Percentiles rank a stretch among this genome's conserved stretches.
These are phyloP conservation scores for Rosa multiflora DNA, from an alignment of 306 rosid genomes.

Conservation along the genomic window DNA sequence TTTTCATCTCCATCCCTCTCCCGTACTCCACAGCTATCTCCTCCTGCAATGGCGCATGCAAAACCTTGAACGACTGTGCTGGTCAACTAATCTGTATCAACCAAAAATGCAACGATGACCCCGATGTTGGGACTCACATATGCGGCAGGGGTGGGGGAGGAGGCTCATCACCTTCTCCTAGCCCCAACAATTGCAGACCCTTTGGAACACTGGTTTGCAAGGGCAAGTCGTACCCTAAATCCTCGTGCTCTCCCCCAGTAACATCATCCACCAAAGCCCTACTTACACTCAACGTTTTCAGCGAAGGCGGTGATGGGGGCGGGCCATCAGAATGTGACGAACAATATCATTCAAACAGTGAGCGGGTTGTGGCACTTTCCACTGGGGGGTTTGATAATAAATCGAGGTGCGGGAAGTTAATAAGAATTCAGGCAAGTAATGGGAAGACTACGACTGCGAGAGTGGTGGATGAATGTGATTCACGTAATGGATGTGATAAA, in stretches of 20 bases:
- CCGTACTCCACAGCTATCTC: conserved; percentile 30
- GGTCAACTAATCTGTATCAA: conserved; percentile 55
- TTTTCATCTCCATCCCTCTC: conserved; percentile 2
- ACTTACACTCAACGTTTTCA: conserved; percentile 46
- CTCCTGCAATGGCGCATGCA: conserved; percentile 41
- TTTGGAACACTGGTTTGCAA: conserved; percentile 22
- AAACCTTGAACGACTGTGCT: conserved; percentile 31
- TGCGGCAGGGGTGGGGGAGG: background rate
- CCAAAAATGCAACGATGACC: conserved; percentile 46
- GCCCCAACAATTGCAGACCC: no score
- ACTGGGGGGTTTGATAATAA: conserved; percentile 47
- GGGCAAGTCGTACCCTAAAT: conserved; percentile 20
- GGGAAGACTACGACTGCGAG: conserved; percentile 38
- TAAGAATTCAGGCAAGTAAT: conserved; percentile 26
- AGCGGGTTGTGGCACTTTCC: conserved; percentile 47
- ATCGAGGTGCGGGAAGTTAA: conserved; percentile 37
- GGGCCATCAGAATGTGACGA: conserved; percentile 38
- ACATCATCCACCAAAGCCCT: conserved; percentile 36
- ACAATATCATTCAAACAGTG: conserved; percentile 23
- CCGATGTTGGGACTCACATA: conserved; percentile 32
- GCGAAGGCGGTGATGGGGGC: conserved; percentile 45
- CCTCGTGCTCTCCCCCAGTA: conserved; percentile 35
- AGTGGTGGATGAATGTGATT: conserved; percentile 62
- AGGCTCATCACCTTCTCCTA: background rate
- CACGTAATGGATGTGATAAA: conserved; percentile 40